Percentiles rank a stretch among this genome's conserved stretches.
phyloP scores from a whole-genome alignment of 2,329 filamentous ascomycete species.

The Emmonsia crescens region DNA sequence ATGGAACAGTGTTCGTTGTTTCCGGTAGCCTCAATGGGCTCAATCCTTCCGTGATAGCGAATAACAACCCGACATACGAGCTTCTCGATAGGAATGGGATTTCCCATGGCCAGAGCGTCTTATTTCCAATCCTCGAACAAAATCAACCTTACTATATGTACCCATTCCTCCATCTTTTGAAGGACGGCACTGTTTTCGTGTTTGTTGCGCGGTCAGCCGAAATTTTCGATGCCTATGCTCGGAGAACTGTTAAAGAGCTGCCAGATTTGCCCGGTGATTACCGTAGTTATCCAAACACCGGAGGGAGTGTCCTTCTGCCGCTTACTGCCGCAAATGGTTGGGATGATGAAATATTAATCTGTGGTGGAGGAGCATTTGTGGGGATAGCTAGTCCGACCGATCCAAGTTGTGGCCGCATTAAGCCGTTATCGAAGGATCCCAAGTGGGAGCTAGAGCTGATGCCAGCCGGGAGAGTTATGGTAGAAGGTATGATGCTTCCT shows the following conservation, averaged over 20 bases:
- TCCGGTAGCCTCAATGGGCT: slow-evolving; percentile 51
- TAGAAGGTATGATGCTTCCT: slow-evolving; percentile 48
- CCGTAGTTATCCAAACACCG: slow-evolving; percentile 51
- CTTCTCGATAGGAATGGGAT: slow-evolving; percentile 42
- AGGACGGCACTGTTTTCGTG: slow-evolving; percentile 46
- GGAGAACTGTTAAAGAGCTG: slow-evolving; percentile 36
- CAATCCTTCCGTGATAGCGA: slow-evolving; percentile 41
- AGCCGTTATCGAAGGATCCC: slow-evolving; percentile 39
- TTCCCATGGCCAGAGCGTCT: slow-evolving; percentile 37
- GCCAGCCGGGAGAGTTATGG: slow-evolving; percentile 49
- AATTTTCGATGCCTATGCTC: slow-evolving; percentile 42
- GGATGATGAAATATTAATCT: slow-evolving; percentile 46
- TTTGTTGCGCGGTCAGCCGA: slow-evolving; percentile 47
- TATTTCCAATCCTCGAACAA: slow-evolving; percentile 44
- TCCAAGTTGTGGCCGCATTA: slow-evolving; percentile 47
- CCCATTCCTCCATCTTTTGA: slow-evolving; percentile 50
- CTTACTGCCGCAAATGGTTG: slow-evolving; percentile 43
- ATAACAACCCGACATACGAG: slow-evolving; percentile 56
- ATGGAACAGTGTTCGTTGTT: slow-evolving; percentile 48
- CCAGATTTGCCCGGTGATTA: slow-evolving; percentile 46
- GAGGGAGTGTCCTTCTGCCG: slow-evolving; percentile 47
- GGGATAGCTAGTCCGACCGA: slow-evolving; percentile 50
- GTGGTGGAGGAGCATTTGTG: slow-evolving; percentile 50
- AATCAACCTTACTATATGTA: slow-evolving; percentile 57
- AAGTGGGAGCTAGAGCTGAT: slow-evolving; percentile 49